These are phyloP conservation scores for Curvularia verruculosa DNA, from an alignment of 2,329 filamentous ascomycete species.

Conservation along the genomic window DNA sequence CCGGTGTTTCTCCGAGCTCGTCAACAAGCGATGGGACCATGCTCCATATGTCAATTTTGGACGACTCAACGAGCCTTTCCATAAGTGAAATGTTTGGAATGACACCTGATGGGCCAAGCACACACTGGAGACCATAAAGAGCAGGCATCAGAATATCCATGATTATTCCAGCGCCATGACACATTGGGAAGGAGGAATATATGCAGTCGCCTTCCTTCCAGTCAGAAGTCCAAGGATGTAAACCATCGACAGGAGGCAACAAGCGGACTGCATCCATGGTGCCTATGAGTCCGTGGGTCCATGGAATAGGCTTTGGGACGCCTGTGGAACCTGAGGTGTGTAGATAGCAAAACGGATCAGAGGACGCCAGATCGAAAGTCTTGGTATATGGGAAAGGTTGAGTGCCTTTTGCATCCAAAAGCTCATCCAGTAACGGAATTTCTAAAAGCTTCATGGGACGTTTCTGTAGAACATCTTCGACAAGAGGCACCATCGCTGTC, in stretches of 20 bases:
- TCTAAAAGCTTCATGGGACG: slow-evolving; percentile 21
- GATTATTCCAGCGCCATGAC: slow-evolving; percentile 49
- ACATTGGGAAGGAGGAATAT: slow-evolving; percentile 48
- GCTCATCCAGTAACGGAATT: slow-evolving; percentile 21
- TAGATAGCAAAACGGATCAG: slow-evolving; percentile 37
- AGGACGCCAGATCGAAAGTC: slow-evolving; percentile 27
- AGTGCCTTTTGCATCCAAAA: slow-evolving; percentile 16
- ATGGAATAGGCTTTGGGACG: slow-evolving; percentile 44
- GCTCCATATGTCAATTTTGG: slow-evolving; percentile 39
- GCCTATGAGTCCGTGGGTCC: slow-evolving; percentile 41
- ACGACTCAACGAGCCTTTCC: slow-evolving; percentile 41
- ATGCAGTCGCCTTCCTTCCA: slow-evolving; percentile 31
- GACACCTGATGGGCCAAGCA: slow-evolving; percentile 47
- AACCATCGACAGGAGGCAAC: slow-evolving; percentile 37
- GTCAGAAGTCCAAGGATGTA: slow-evolving; percentile 28
- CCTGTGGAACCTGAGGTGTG: slow-evolving; percentile 49
- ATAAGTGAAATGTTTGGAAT: slow-evolving; percentile 49
- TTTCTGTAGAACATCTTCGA: slow-evolving; percentile 16
- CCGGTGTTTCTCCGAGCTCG: slow-evolving; percentile 29
- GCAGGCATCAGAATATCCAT: slow-evolving; percentile 52
- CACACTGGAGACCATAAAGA: slow-evolving; percentile 45
- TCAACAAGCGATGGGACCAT: slow-evolving; percentile 35
- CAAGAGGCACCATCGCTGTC: slow-evolving; percentile 9
- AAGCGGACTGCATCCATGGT: slow-evolving; percentile 50
- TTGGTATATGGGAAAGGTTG: slow-evolving; percentile 23